Conservation (phyloP, 2,329 filamentous ascomycete species). For the Nemania sp. region DNA sequence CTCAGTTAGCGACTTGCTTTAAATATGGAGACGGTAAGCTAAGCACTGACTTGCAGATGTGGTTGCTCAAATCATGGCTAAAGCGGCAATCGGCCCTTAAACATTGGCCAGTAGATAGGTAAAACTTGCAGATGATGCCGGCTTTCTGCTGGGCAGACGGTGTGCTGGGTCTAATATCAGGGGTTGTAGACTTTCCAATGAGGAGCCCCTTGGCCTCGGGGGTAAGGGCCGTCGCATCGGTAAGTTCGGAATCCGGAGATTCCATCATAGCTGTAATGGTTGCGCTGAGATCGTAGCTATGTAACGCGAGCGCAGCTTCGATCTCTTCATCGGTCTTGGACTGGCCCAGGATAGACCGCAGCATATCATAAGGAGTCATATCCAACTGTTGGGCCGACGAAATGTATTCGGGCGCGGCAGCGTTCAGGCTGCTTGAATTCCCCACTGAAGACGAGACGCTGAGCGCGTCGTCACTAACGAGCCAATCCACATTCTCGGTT, state of each 20-base stretch:
- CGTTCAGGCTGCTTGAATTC: constrained; percentile 72
- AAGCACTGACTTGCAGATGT: constrained; percentile 89
- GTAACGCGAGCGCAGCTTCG: constrained; percentile 82
- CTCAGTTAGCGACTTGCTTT: constrained; percentile 9
- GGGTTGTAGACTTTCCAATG: constrained; percentile 87
- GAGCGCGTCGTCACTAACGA: constrained; percentile 85
- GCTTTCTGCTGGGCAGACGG: constrained; percentile 78
- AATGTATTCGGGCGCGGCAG: constrained; percentile 78
- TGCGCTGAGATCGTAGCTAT: constrained; percentile 90
- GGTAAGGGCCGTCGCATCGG: constrained; percentile 46
- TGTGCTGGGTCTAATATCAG: constrained; percentile 74
- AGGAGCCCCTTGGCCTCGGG: constrained; percentile 69
- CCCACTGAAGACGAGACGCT: constrained; percentile 76
- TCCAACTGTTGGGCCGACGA: constrained; percentile 72
- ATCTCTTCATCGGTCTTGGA: constrained; percentile 92
- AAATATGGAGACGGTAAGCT: constrained; percentile 71
- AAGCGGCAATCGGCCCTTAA: constrained; percentile 95
- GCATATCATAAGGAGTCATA: constrained; percentile 98
- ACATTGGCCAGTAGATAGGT: constrained; percentile 92
- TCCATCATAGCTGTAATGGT: constrained; percentile 91
- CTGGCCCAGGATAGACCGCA: constrained; percentile 90
- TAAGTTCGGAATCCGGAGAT: constrained; percentile 57
- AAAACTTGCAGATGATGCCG: constrained; percentile 95
- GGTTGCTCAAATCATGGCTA: constrained; percentile 92
- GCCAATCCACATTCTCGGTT: constrained; percentile 94